Conservation (phyloP, 345 rosid genomes). For the Isatis tinctoria region DNA sequence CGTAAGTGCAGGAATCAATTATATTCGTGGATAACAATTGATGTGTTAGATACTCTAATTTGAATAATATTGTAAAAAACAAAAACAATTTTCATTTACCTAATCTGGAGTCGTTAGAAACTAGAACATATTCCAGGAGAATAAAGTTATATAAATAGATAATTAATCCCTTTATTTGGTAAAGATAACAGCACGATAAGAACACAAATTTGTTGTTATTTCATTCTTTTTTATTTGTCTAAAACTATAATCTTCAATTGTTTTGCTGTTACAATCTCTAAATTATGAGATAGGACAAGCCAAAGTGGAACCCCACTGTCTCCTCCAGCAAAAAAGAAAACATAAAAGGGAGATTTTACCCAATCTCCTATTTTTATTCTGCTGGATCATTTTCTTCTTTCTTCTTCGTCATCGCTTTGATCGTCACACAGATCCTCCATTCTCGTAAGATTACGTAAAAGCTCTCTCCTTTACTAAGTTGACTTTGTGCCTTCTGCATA, state of each 20-base stretch:
- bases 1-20: not conserved
- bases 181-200: slow-evolving; percentile 10
- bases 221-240: not conserved
- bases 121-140: not conserved
- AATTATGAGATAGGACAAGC: slow-evolving; percentile 15
- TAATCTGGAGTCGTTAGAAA: not conserved
- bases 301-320: slow-evolving; percentile 34
- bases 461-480: not conserved
- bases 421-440: slow-evolving; percentile 17
- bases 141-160: not conserved
- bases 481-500: not conserved
- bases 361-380: not conserved
- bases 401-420: slow-evolving; percentile 7
- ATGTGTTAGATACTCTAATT: not conserved
- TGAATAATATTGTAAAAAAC: not conserved
- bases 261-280: not conserved
- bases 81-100: not conserved
- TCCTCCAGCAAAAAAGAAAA: slow-evolving; percentile 3
- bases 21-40: not conserved
- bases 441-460: not conserved
- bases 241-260: not conserved
- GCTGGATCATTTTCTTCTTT: not conserved
- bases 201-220: not conserved
- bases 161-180: slow-evolving; percentile 8
- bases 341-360: not conserved